These are phyloP conservation scores for Uncinocarpus reesii DNA, from an alignment of 2,329 filamentous ascomycete genomes.

Conservation along the genomic window DNA sequence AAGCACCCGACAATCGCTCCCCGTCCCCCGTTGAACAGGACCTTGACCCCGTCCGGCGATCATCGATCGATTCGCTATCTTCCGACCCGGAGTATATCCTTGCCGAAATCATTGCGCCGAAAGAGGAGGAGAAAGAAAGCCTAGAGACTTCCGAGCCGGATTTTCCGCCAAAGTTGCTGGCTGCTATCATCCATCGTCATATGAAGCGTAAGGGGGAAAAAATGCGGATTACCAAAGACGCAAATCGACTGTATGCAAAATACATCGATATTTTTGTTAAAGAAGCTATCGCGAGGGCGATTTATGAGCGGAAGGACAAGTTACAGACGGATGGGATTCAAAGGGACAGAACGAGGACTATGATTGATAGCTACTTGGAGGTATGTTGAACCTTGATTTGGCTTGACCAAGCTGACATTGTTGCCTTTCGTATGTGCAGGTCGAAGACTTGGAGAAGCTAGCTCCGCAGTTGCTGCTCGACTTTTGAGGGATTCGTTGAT, in stretches of 20 bases:
- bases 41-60: constrained; percentile 11
- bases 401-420: neutral
- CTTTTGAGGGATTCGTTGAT: constrained; percentile 44
- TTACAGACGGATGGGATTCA: constrained; percentile 25
- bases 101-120: constrained; percentile 33
- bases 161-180: constrained; percentile 65
- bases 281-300: constrained; percentile 73
- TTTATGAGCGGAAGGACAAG: constrained; percentile 53
- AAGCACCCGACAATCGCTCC: neutral
- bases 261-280: constrained; percentile 88
- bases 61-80: constrained; percentile 21
- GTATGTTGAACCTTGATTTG: no score
- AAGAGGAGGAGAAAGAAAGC: constrained; percentile 20
- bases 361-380: constrained; percentile 57
- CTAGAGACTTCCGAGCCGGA: constrained; percentile 31
- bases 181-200: constrained; percentile 68
- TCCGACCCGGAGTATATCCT: constrained; percentile 41
- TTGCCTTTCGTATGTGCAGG: constrained; percentile 40
- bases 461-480: constrained; percentile 78
- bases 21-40: constrained; percentile 11
- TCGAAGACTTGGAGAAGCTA: constrained; percentile 82
- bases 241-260: constrained; percentile 64
- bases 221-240: constrained; percentile 65
- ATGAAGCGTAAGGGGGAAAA: constrained; percentile 52
- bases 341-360: constrained; percentile 21